phyloP scores from a whole-genome alignment of 73 alveolate species.

The Paramecium primaurelia region DNA sequence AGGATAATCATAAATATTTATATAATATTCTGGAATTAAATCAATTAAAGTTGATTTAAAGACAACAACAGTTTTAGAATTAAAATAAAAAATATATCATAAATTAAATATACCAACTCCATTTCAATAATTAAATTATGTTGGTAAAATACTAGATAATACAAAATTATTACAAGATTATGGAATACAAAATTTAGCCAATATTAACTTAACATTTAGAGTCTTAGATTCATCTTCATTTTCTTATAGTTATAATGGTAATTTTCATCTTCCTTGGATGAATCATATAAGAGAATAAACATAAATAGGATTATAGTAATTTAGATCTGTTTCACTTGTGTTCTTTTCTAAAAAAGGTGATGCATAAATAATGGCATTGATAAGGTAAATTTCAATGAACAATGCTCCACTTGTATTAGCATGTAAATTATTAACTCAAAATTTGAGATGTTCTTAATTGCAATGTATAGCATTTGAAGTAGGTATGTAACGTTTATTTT shows the following conservation, averaged over 20 bases:
- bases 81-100: conserved; percentile 5
- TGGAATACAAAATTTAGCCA: background rate
- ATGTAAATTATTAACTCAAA: background rate
- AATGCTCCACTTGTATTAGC: background rate
- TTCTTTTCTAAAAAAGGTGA: background rate
- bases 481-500: background rate
- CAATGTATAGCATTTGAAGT: conserved; percentile 9
- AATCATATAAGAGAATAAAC: background rate
- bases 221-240: background rate
- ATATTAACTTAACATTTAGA: background rate
- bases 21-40: background rate
- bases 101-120: conserved; percentile 19
- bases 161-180: background rate
- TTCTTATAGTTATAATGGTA: background rate
- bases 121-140: background rate
- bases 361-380: background rate
- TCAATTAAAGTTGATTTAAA: background rate
- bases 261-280: conserved; percentile 38
- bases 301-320: background rate
- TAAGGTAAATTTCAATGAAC: background rate
- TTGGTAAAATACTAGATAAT: background rate
- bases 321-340: background rate
- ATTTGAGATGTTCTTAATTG: background rate
- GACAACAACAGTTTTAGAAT: background rate
- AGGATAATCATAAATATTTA: background rate